Evolutionary conservation across 768 basidiomycete genomes (phyloP).

Genomic region (Boletus pseudopeckii): DNA sequence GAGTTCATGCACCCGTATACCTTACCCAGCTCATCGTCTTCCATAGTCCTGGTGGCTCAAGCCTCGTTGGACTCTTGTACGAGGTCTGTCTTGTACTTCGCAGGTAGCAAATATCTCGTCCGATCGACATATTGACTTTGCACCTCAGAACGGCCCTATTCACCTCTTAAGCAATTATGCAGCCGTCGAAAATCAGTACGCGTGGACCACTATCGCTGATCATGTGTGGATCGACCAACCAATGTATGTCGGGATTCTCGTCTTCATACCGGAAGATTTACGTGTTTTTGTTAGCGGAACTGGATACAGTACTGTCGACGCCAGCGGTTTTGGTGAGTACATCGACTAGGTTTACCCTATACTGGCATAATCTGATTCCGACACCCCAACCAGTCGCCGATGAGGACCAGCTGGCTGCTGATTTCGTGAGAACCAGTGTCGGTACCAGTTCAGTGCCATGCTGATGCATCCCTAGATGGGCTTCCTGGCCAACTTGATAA

Average conservation of each 20-base stretch:
- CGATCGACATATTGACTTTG: neutral
- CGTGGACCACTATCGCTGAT: conserved; percentile 51
- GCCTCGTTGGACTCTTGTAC: conserved; percentile 56
- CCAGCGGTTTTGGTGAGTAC: no score
- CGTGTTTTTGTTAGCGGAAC: no score
- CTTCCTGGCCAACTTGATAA: conserved; percentile 66
- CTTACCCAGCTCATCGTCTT: neutral
- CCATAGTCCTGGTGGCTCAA: conserved; percentile 62
- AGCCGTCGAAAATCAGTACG: conserved; percentile 45
- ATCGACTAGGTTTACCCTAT: no score
- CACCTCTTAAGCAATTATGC: conserved; percentile 49
- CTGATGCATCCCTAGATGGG: conserved; percentile 54
- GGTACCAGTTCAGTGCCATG: neutral
- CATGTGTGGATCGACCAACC: conserved; percentile 24
- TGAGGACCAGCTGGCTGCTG: no score
- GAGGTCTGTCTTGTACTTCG: conserved; percentile 40
- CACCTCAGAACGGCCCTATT: conserved; percentile 61
- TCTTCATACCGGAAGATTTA: no score
- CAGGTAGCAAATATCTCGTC: no score
- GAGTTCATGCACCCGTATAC: conserved; percentile 11
- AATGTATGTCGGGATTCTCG: no score
- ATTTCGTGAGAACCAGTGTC: no score
- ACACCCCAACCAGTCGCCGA: no score
- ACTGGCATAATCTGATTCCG: no score
- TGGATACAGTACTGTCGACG: no score